Conservation (phyloP, 2,329 filamentous ascomycete species). For the Ascomycota sp. region DNA sequence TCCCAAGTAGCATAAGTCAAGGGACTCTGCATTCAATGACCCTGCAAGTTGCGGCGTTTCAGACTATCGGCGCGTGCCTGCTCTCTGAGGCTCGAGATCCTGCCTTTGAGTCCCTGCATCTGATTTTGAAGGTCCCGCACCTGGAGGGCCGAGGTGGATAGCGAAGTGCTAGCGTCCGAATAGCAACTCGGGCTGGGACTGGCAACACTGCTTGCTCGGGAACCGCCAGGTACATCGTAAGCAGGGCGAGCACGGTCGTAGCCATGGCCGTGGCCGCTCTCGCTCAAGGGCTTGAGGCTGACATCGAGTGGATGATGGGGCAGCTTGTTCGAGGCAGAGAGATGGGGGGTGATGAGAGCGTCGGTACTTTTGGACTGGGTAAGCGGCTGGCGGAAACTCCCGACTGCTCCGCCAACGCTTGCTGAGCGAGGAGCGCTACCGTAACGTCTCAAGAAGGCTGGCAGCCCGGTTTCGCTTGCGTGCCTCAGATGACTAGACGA, state of each 20-base stretch:
- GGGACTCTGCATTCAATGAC: slow-evolving; percentile 51
- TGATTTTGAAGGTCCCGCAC: slow-evolving; percentile 58
- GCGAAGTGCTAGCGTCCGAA: slow-evolving; percentile 27
- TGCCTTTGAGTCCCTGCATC: slow-evolving; percentile 65
- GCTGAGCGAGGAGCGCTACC: slow-evolving; percentile 32
- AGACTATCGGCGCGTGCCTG: slow-evolving; percentile 60
- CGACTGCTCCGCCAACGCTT: slow-evolving; percentile 38
- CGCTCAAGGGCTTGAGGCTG: slow-evolving; percentile 28
- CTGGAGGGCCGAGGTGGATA: slow-evolving; percentile 50
- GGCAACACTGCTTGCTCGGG: slow-evolving; percentile 15
- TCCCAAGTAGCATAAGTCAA: slow-evolving; percentile 43
- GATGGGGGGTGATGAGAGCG: slow-evolving; percentile 12
- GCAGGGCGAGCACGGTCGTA: slow-evolving; percentile 2
- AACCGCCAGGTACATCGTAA: slow-evolving; percentile 10
- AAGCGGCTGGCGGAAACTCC: slow-evolving; percentile 31
- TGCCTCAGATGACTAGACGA: slow-evolving; percentile 10
- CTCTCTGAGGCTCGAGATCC: slow-evolving; percentile 59
- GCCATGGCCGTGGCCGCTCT: slow-evolving; percentile 21
- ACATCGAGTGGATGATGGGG: slow-evolving; percentile 19
- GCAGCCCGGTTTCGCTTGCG: slow-evolving; percentile 11
- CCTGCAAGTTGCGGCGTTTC: slow-evolving; percentile 55
- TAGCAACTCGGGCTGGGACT: slow-evolving; percentile 23
- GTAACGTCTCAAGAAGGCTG: slow-evolving; percentile 8
- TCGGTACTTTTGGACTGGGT: slow-evolving; percentile 22
- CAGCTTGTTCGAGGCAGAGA: slow-evolving; percentile 12